Conservation (phyloP, 1,284 basidiomycete species). For the Ceratobasidium sp. region DNA sequence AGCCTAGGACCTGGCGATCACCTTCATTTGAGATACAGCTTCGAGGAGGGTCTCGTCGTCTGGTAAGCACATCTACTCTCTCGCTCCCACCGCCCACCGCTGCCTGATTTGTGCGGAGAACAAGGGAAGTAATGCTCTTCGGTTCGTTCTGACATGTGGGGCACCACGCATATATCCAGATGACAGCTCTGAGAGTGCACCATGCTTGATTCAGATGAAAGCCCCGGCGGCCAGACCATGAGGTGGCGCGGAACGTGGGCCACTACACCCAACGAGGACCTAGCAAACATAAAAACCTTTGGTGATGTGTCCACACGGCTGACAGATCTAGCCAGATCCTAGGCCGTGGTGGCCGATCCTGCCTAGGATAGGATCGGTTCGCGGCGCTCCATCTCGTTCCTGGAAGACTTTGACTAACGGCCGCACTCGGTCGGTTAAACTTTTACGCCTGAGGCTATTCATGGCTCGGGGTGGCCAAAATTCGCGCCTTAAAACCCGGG, state of each 20-base stretch:
- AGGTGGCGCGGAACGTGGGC: background rate
- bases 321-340: background rate
- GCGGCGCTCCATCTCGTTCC: background rate
- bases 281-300: too few relatives aligned
- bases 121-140: background rate
- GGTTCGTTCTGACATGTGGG: background rate
- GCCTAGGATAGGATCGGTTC: background rate
- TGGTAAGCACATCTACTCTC: background rate
- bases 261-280: background rate
- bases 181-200: background rate
- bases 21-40: background rate
- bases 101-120: background rate
- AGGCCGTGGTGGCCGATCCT: background rate
- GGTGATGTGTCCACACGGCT: background rate
- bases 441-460: background rate
- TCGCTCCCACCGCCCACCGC: background rate
- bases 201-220: background rate
- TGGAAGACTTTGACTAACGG: slow-evolving; percentile 14
- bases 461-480: background rate
- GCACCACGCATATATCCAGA: background rate
- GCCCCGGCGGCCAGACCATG: background rate
- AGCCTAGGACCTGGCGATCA: slow-evolving; percentile 17
- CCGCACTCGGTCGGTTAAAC: slow-evolving; percentile 4
- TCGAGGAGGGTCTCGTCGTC: background rate
- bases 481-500: slow-evolving; percentile 9